Evolutionary conservation across 2,329 filamentous ascomycete genomes (phyloP), one percentile per base, ranked within the genome.

Genomic region (Calonectria fujianensis): DNA sequence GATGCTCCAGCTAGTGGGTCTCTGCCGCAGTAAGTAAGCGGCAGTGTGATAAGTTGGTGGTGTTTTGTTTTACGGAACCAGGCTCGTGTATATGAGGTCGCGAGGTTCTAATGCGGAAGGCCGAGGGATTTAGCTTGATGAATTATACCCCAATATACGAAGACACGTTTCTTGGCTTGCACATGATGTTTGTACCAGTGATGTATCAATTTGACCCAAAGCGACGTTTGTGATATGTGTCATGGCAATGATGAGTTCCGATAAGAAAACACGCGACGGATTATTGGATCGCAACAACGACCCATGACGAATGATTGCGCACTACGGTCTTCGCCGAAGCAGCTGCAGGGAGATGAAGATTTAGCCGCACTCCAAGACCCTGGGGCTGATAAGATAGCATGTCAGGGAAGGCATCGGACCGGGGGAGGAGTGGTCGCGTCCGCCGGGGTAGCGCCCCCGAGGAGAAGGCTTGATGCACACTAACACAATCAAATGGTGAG

Each of bases 1-100:
- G 78, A 86, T 92, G 78, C 76, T 83, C n/a, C 59, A 76, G 63
- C 20, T 81, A 13, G 11, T 81, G 31, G 75, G 80, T 20, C 69
- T 81, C 20, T 37, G 67, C 61, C 64, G 71, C 35, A 79, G 73
- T 3, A 74, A 66, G 69, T 66, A 69, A 41, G 32, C 13, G 20
- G 45, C 59, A 18, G 71, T 50, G 14, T 75, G 54, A 74, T 76
- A 35, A 48, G n/a, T 48, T 24, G 45, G 45, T 16, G 6, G n/a
- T 57, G 39, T 16, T 31, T 27, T 27, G 18, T 61, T 41, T 41
- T 18, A 54, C 31, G 39, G 41, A 29, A 54, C 50, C 18, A 48
- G 29, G 39, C n/a, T 48, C 68, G 63, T 69, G 41, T 32, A 70
- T 41, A 45, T 69, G 32, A 61, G 59, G 39, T 50, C 20, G 48